Evolutionary conservation across 2,329 filamentous ascomycete species (phyloP).

Genomic region (Cercospora zeina): DNA sequence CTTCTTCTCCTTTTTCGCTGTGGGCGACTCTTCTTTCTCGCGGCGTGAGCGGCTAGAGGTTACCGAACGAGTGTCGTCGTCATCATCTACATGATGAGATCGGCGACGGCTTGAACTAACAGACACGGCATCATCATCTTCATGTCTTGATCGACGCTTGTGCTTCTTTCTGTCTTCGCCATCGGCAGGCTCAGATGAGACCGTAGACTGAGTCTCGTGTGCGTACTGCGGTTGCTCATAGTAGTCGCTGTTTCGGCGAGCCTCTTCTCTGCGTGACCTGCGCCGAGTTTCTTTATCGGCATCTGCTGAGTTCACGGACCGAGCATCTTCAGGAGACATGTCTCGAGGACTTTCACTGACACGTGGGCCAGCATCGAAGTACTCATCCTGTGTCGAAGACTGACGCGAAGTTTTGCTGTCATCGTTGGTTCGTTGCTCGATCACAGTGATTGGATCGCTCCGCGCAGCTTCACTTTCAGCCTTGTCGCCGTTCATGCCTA

Average conservation of each 20-base stretch:
- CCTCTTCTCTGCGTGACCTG: slow-evolving; percentile 34
- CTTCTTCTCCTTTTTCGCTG: slow-evolving; percentile 46
- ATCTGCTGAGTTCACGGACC: slow-evolving; percentile 38
- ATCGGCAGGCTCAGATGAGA: slow-evolving; percentile 46
- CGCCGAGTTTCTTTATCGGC: slow-evolving; percentile 39
- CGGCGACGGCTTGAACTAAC: slow-evolving; percentile 44
- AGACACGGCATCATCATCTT: slow-evolving; percentile 47
- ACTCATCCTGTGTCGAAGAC: slow-evolving; percentile 18
- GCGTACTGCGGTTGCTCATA: slow-evolving; percentile 41
- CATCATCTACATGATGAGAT: slow-evolving; percentile 36
- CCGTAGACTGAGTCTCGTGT: slow-evolving; percentile 45
- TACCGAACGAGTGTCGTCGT: slow-evolving; percentile 47
- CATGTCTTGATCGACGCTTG: slow-evolving; percentile 45
- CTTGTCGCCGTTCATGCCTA: slow-evolving; percentile 33
- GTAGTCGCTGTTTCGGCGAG: slow-evolving; percentile 38
- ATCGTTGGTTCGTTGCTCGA: slow-evolving; percentile 15
- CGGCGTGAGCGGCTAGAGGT: slow-evolving; percentile 44
- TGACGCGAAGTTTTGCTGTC: slow-evolving; percentile 16
- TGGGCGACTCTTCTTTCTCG: slow-evolving; percentile 42
- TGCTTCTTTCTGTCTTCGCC: slow-evolving; percentile 44
- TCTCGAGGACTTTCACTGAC: slow-evolving; percentile 26
- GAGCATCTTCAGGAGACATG: slow-evolving; percentile 31
- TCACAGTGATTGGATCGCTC: slow-evolving; percentile 24
- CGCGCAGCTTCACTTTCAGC: slow-evolving; percentile 21
- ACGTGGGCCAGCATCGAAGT: slow-evolving; percentile 15